Evolutionary conservation across 1,284 basidiomycete species (phyloP).

Genomic region (Fomitiporia mediterranea): DNA sequence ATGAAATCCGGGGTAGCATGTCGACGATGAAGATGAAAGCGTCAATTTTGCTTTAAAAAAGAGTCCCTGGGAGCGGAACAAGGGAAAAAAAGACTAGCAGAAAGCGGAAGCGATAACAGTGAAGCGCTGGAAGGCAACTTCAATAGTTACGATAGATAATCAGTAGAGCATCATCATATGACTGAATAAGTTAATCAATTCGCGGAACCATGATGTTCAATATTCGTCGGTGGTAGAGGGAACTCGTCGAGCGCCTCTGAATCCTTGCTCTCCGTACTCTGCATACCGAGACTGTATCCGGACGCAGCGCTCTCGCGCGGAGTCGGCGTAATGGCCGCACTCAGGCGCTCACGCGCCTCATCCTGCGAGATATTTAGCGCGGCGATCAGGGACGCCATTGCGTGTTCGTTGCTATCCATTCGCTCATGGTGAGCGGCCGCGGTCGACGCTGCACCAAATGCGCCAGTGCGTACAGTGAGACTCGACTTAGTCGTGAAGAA

Average conservation of each 20-base stretch:
- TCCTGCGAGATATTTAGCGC: slow-evolving; percentile 19
- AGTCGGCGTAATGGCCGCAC: slow-evolving; percentile 15
- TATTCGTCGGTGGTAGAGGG: slow-evolving; percentile 17
- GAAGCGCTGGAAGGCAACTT: no score
- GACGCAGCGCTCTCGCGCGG: slow-evolving; percentile 9
- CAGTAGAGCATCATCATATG: no score
- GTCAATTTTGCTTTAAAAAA: neutral
- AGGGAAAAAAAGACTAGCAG: neutral
- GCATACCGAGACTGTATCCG: neutral
- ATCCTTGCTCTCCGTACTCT: slow-evolving; percentile 7
- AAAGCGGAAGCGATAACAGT: neutral
- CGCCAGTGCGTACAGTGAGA: slow-evolving; percentile 7
- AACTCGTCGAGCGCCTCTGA: slow-evolving; percentile 12
- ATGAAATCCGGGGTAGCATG: neutral
- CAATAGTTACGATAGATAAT: no score
- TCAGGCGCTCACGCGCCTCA: slow-evolving; percentile 15
- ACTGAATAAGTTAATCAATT: no score
- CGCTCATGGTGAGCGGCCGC: slow-evolving; percentile 5
- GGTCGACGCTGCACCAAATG: neutral
- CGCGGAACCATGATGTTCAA: slow-evolving; percentile 8
- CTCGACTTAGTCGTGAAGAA: slow-evolving; percentile 12
- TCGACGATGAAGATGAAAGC: no score
- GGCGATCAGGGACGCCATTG: slow-evolving; percentile 18
- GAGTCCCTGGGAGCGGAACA: neutral
- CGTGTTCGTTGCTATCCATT: slow-evolving; percentile 14